Conservation (phyloP, 257 asterid genomes). For the Paulownia fortunei region DNA sequence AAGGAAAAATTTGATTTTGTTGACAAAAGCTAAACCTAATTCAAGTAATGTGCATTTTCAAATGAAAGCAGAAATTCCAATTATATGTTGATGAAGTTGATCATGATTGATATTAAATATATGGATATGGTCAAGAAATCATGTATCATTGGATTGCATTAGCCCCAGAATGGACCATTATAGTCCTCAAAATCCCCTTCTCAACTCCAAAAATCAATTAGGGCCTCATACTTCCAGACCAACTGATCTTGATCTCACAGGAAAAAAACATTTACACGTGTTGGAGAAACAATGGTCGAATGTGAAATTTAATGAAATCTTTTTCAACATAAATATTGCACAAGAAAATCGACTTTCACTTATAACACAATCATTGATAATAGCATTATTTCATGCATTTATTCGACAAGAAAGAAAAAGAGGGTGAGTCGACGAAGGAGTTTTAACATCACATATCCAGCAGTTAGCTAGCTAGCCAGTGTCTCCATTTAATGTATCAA, state of each 20-base stretch:
- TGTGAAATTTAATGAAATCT: neutral
- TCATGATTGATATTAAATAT: too few species aligned
- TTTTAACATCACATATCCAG: neutral
- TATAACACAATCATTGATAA: too few species aligned
- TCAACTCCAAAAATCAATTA: too few species aligned
- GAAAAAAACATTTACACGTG: neutral
- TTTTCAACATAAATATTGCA: too few species aligned
- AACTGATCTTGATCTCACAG: neutral
- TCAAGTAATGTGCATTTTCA: neutral
- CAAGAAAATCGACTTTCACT: too few species aligned
- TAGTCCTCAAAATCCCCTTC: too few species aligned
- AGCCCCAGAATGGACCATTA: too few species aligned
- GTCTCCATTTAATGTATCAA: slow-evolving; percentile 6
- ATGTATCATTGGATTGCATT: too few species aligned
- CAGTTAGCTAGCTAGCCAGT: slow-evolving; percentile 1
- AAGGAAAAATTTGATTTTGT: too few species aligned
- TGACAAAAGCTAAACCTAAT: neutral
- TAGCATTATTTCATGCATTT: neutral
- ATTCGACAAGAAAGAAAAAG: neutral
- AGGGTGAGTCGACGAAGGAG: neutral
- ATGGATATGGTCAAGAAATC: too few species aligned
- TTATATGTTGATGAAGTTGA: too few species aligned
- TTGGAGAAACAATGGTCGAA: neutral
- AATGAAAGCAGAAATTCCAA: neutral
- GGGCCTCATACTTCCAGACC: neutral